Conservation (phyloP, 495 filamentous ascomycete species). For the Oidiodendron maius region DNA sequence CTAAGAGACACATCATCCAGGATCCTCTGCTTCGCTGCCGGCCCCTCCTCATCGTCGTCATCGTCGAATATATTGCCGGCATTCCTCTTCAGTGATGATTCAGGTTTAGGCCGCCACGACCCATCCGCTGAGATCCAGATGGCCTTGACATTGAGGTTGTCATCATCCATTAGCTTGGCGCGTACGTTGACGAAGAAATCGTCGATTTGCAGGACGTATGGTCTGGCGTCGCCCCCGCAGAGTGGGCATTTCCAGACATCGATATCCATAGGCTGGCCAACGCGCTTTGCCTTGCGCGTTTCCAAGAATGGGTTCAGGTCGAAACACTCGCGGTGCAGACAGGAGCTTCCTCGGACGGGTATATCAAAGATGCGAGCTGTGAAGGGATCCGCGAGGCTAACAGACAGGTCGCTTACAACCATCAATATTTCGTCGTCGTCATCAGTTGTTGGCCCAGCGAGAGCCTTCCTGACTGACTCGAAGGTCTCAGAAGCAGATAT, state of each 20-base stretch:
- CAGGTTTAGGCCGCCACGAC: slow-evolving; percentile 41
- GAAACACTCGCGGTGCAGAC: slow-evolving; percentile 76
- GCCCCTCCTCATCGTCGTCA: slow-evolving; percentile 15
- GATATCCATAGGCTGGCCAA: slow-evolving; percentile 47
- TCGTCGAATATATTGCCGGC: slow-evolving; percentile 10
- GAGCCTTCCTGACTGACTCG: slow-evolving; percentile 41
- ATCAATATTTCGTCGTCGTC: slow-evolving; percentile 67
- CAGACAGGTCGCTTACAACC: slow-evolving; percentile 53
- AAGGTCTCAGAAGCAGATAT: slow-evolving; percentile 34
- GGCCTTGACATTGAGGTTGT: slow-evolving; percentile 42
- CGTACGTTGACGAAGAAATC: slow-evolving; percentile 60
- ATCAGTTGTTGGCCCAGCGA: slow-evolving; percentile 24
- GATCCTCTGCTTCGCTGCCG: slow-evolving; percentile 1
- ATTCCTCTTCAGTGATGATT: slow-evolving; percentile 9
- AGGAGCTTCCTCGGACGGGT: slow-evolving; percentile 57
- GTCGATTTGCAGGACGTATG: slow-evolving; percentile 61
- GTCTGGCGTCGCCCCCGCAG: slow-evolving; percentile 68
- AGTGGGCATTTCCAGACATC: slow-evolving; percentile 82
- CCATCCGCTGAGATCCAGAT: slow-evolving; percentile 54
- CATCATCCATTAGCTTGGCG: slow-evolving; percentile 34
- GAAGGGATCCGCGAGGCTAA: slow-evolving; percentile 76
- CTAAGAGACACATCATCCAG: no score
- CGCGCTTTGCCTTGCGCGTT: slow-evolving; percentile 47
- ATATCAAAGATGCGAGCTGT: slow-evolving; percentile 58
- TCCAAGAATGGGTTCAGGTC: slow-evolving; percentile 76